Conservation (phyloP, 306 rosid genomes). For the Glycine soja region DNA sequence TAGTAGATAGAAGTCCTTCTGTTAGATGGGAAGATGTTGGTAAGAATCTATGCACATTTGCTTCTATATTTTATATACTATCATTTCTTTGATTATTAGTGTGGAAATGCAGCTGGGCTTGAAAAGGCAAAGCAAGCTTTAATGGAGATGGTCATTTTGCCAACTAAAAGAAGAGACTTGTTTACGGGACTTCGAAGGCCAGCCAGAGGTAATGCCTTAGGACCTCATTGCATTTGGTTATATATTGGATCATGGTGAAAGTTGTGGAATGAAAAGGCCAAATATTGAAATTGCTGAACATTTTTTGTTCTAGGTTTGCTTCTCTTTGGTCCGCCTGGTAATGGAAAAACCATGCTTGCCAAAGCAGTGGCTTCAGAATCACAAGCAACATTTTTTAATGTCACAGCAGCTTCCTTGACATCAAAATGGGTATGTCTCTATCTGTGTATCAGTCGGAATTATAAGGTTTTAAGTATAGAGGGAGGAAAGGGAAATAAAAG, state of each 20-base stretch:
- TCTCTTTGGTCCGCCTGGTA: constrained; percentile 98
- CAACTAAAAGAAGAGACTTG: constrained; percentile 91
- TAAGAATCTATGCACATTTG: constrained; percentile 47
- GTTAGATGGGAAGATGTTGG: constrained; percentile 98
- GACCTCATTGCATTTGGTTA: constrained; percentile 11
- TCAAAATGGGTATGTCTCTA: constrained; percentile 90
- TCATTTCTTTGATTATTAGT: constrained; percentile 47
- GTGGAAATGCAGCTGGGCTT: constrained; percentile 80
- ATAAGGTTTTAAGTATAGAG: neutral
- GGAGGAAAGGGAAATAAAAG: neutral
- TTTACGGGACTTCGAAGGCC: constrained; percentile 98
- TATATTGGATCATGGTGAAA: constrained; percentile 30
- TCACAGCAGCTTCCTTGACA: constrained; percentile 91
- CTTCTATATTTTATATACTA: constrained; percentile 17
- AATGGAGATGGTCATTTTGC: constrained; percentile 98
- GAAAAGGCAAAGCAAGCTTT: constrained; percentile 95
- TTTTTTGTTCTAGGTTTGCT: constrained; percentile 73
- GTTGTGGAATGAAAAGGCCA: constrained; percentile 33
- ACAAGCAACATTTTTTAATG: constrained; percentile 91
- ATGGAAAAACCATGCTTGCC: constrained; percentile 99
- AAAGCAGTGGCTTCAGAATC: constrained; percentile 99
- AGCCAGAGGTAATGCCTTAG: constrained; percentile 74
- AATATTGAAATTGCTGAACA: constrained; percentile 38
- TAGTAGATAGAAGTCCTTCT: constrained; percentile 96
- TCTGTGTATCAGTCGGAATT: constrained; percentile 28